Base-by-base conservation (phyloP, 371 early-diverging fungal species). In the Mucor lusitanicus region DNA sequence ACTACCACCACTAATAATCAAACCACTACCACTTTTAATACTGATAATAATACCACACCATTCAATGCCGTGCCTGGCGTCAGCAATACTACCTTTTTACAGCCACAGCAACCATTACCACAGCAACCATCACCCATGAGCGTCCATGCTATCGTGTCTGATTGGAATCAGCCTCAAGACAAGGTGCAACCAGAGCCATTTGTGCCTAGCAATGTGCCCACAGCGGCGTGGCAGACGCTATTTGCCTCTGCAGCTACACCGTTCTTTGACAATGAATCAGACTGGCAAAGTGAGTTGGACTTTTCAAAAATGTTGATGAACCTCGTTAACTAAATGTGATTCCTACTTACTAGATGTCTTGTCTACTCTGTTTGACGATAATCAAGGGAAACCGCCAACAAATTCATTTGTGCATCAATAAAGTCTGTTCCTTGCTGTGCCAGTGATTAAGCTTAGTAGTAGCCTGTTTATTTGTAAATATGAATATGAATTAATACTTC, bases 191-290 rank as follows among this genome's bases (percentile, higher is more conserved):
- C 30, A 30, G 70, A 67, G 25, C 13, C 40, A 28, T 63, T 54
- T 54, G 63, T 39, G n/a, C n/a, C 55, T 54, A 63, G 63, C 3
- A 61, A 39, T 19, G 44, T 44, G 13, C 68, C 72, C n/a, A 35
- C 61, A 30, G 67, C 67, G 0, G 66, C 70, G 0, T 73, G 74
- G 74, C 74, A 73, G 32, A 63, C 58, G 4, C 23, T 73, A 11
- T 73, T 73, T 39, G 39, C 74, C 11, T 70, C 74, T 27, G 71
- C 74, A 35, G 74, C 64, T 1, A 70, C 74, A 21, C 74, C 70
- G 4, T 70, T 73, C 15, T 58, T 71, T 46, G 71, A 66, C 27
- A 59, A 59, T n/a, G 71, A 67, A 21, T 28, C 42, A 11, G 66
- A 71, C 33, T 71, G 67, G 67, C 67, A 71, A 67, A 58, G 71